phyloP scores from a whole-genome alignment of 345 rosid species.

The Fremontodendron californicum region DNA sequence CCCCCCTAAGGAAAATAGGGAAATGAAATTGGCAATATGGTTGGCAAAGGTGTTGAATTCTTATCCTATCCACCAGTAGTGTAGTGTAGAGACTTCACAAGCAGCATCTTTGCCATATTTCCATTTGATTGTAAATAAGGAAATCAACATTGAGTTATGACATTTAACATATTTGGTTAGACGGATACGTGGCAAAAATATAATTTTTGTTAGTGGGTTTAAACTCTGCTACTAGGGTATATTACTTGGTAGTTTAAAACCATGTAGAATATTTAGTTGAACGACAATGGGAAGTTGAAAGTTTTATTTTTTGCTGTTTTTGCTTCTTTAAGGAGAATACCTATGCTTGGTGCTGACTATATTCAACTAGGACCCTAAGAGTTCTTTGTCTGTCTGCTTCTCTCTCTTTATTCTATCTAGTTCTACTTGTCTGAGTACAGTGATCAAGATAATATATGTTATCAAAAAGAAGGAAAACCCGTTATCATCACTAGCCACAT shows the following conservation, averaged over 20 bases:
- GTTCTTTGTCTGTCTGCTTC: neutral
- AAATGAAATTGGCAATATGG: neutral
- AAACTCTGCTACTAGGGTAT: neutral
- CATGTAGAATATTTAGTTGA: neutral
- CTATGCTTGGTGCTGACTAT: neutral
- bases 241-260: neutral
- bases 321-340: neutral
- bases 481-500: neutral
- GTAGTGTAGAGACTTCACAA: neutral
- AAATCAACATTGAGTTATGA: neutral
- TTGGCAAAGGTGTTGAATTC: neutral
- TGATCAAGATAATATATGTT: neutral
- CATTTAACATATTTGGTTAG: neutral
- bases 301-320: neutral
- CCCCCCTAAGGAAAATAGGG: neutral
- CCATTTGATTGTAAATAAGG: neutral
- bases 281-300: neutral
- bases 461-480: neutral
- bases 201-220: neutral
- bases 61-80: neutral
- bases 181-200: neutral
- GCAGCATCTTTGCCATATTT: neutral
- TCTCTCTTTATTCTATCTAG: neutral
- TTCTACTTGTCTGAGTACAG: neutral
- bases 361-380: neutral